Evolutionary conservation across 2,329 filamentous ascomycete species (phyloP), one percentile per base, ranked within the genome.

Genomic region (Neurospora sp.): DNA sequence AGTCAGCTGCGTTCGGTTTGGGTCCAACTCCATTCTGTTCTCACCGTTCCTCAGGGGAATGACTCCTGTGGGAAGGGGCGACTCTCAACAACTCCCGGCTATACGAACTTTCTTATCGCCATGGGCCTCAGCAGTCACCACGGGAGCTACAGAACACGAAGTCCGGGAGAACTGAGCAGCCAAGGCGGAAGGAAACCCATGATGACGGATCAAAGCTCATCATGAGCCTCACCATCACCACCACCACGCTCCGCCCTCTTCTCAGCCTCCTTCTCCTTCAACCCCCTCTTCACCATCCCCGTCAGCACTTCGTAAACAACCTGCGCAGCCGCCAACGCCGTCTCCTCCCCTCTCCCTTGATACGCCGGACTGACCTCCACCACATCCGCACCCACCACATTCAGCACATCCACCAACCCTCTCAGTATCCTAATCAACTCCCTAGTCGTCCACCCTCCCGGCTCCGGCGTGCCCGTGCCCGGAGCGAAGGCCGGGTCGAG

Each of bases 341-440:
- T 97, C 76, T 89, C 90, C 82, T 97, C 93, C 1, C 89, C 92
- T 6, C 82, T 82, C 11, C 90, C 90, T 82, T 97, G 92, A 77
- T 96, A 97, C 12, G 91, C 91, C 0, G 93, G 93, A 62, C 90
- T 88, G 8, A 96, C 92, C 83, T 97, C 94, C 5, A 97, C 94
- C 66, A 95, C 86, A 80, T 95, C 92, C 0, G 93, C 94, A 1
- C 93, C 94, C 3, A 97, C 92, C 4, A 97, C 82, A 77, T 97
- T 97, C 78, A 97, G 79, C 0, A 84, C 87, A 81, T 97, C 93
- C 57, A 97, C 86, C 23, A 62, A 8, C 0, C 92, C 93, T 39
- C 93, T 84, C 77, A 97, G 80, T 70, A 97, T 92, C 12, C 91
- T 84, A 73, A 97, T 95, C 74, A 97, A 83, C 82, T 97, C 94